phyloP scores from a whole-genome alignment of 495 filamentous ascomycete genomes.

The Entonaema liquescens region DNA sequence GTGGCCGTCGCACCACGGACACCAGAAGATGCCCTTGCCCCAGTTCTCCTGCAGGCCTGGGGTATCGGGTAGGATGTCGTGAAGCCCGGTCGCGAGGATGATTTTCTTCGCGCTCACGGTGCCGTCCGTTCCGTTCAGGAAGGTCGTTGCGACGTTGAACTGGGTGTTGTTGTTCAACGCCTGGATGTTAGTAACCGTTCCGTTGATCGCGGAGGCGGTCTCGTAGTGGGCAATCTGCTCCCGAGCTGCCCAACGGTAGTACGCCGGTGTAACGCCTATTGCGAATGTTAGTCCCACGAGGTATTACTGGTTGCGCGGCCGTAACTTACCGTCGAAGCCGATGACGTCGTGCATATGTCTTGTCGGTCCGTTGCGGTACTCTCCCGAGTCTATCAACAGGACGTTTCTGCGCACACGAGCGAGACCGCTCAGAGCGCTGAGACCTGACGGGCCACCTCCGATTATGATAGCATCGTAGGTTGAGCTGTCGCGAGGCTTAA shows the following conservation, averaged over 20 bases:
- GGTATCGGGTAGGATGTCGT: slow-evolving; percentile 61
- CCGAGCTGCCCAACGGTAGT: slow-evolving; percentile 62
- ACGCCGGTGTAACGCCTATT: slow-evolving; percentile 60
- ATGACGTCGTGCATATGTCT: slow-evolving; percentile 67
- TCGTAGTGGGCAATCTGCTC: slow-evolving; percentile 60
- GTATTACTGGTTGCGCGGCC: neutral
- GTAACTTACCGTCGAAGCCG: slow-evolving; percentile 61
- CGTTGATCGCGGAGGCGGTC: slow-evolving; percentile 59
- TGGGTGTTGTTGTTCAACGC: slow-evolving; percentile 50
- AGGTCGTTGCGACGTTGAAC: slow-evolving; percentile 53
- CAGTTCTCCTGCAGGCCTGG: slow-evolving; percentile 61
- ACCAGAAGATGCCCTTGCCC: slow-evolving; percentile 69
- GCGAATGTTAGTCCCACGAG: neutral
- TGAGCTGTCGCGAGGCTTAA: slow-evolving; percentile 20
- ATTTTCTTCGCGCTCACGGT: slow-evolving; percentile 59
- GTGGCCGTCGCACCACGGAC: slow-evolving; percentile 69
- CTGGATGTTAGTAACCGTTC: slow-evolving; percentile 57
- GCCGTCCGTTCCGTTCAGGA: slow-evolving; percentile 37
- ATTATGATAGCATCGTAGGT: slow-evolving; percentile 49
- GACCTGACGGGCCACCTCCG: slow-evolving; percentile 50
- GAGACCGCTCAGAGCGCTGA: slow-evolving; percentile 62
- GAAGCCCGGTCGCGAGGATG: slow-evolving; percentile 64
- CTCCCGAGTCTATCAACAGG: slow-evolving; percentile 62
- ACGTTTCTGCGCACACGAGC: slow-evolving; percentile 62
- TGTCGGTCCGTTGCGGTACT: slow-evolving; percentile 65